These are phyloP conservation scores for Penicillium sp. DNA, from an alignment of 2,329 filamentous ascomycete species.

Conservation along the genomic window DNA sequence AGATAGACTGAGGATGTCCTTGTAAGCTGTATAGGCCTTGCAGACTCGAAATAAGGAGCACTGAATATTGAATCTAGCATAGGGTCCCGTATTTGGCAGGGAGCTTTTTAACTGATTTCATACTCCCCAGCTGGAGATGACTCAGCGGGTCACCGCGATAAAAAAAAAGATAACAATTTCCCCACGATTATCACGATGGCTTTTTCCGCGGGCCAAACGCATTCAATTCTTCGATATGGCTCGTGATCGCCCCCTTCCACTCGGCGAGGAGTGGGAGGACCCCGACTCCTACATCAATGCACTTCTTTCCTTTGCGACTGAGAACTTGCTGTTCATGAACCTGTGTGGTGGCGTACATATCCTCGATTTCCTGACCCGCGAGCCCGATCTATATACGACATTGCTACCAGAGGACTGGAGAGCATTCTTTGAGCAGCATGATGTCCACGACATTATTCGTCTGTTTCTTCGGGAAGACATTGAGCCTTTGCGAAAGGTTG, in stretches of 20 bases:
- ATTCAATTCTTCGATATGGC: constrained; percentile 38
- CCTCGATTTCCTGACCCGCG: constrained; percentile 87
- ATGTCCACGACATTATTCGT: constrained; percentile 74
- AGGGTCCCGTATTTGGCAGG: neutral
- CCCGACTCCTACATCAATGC: constrained; percentile 75
- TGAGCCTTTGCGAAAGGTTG: constrained; percentile 35
- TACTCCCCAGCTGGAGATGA: neutral
- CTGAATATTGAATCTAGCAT: neutral
- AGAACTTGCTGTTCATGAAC: constrained; percentile 74
- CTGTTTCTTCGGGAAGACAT: constrained; percentile 78
- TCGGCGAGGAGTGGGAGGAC: constrained; percentile 66
- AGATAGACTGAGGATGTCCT: neutral
- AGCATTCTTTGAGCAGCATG: constrained; percentile 67
- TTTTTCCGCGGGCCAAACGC: constrained; percentile 1
- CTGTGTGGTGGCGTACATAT: constrained; percentile 98
- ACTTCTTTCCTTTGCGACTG: constrained; percentile 72
- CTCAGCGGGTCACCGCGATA: constrained; percentile 10
- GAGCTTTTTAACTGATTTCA: neutral
- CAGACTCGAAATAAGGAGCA: neutral
- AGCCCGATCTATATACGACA: constrained; percentile 76
- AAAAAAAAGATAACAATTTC: constrained; percentile 21
- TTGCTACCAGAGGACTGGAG: constrained; percentile 80
- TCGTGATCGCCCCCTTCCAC: constrained; percentile 60
- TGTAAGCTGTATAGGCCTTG: neutral
- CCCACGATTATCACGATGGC: constrained; percentile 10